These are phyloP conservation scores for Caryopteris hybrid DNA, from an alignment of 305 asterid species.

Conservation along the genomic window DNA sequence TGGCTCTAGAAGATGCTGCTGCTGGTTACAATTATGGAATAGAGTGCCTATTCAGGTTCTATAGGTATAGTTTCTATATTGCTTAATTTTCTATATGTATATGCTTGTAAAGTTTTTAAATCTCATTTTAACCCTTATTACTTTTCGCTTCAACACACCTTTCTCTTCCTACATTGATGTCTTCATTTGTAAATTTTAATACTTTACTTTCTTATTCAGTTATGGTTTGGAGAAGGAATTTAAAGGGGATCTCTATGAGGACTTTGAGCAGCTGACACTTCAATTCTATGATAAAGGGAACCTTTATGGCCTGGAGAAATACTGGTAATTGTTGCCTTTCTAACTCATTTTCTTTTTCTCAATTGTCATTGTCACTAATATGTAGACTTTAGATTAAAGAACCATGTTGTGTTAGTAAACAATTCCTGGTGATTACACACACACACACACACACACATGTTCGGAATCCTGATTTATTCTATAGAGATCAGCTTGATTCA, in stretches of 20 bases:
- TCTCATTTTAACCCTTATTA: neutral
- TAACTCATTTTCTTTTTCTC: neutral
- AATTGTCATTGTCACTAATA: neutral
- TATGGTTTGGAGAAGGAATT: constrained; percentile 90
- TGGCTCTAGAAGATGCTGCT: constrained; percentile 87
- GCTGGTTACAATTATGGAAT: constrained; percentile 73
- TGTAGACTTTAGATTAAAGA: neutral
- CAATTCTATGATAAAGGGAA: constrained; percentile 67
- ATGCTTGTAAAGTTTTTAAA: neutral
- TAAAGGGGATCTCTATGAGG: constrained; percentile 61
- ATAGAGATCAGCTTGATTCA: neutral
- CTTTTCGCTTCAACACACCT: neutral
- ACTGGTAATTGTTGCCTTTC: constrained; percentile 49
- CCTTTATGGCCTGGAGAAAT: constrained; percentile 92
- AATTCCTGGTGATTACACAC: neutral
- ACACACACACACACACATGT: neutral
- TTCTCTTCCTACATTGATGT: neutral
- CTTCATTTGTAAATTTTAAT: neutral
- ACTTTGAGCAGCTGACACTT: constrained; percentile 74
- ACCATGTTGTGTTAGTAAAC: neutral
- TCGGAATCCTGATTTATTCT: neutral
- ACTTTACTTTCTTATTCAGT: constrained; percentile 33
- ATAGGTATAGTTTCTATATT: constrained; percentile 44
- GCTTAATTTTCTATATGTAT: neutral
- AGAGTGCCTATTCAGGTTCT: constrained; percentile 84